Base-by-base conservation (phyloP, 371 early-diverging fungal species). In the Mortierella sp. region DNA sequence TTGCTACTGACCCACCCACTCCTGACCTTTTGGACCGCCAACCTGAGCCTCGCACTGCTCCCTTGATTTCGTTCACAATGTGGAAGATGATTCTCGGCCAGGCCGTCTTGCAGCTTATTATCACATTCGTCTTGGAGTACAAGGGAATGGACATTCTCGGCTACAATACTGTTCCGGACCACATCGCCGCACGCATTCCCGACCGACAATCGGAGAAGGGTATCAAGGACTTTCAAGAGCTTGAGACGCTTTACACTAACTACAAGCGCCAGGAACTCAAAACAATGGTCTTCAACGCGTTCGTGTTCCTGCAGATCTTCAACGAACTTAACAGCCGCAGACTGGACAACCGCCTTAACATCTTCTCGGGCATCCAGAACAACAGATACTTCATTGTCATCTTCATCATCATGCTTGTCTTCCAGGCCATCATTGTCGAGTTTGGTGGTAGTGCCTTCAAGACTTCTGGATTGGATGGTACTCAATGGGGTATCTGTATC, bases 301-400 rank as follows among this genome's bases (percentile, higher is more conserved):
- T 93, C 79, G 90, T 93, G 5, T 89, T 91, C 61, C 76, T 91
- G 41, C 94, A 93, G 64, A 84, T 94, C 39, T 92, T 91, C 64
- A 92, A 92, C 69, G 88, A 89, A 67, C 54, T 90, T 80, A 90
- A 90, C 70, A 87, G 88, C 67, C 85, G 93, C 46, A 84, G 89
- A 18, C 80, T 93, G 38, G 85, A 91, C 58, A 83, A 85, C 63
- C 71, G 80, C 0, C 63, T 89, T 31, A 93, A 93, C 61, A 61
- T 91, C 21, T 83, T 91, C 30, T 47, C 82, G 16, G 83, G 86
- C 16, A 72, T 89, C 5, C 58, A 19, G n/a, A 64, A 78, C n/a
- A 93, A 93, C 80, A 63, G 49, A 38, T 84, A 87, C 67, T 92
- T 92, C 53, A 58, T 87, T 10, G 27, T 74, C 23, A 88, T 92